Conservation (phyloP, 2,329 filamentous ascomycete species). For the Ophiostoma perfectum region DNA sequence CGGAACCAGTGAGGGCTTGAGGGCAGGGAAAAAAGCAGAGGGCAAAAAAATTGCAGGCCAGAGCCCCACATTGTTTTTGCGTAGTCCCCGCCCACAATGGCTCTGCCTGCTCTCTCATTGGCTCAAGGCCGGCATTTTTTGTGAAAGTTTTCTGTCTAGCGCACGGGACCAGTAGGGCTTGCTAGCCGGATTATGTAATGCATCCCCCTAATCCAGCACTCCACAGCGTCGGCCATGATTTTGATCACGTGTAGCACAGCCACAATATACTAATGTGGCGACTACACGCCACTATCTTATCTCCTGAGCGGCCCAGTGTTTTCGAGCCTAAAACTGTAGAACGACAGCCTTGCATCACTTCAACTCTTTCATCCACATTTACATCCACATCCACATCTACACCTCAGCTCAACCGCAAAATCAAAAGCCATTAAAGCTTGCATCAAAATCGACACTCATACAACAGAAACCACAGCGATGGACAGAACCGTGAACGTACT, state of each 20-base stretch:
- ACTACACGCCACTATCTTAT: neutral
- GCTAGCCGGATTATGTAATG: conserved; percentile 14
- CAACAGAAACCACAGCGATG: conserved; percentile 15
- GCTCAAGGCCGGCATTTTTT: conserved; percentile 21
- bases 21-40: conserved; percentile 15
- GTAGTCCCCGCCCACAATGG: conserved; percentile 1
- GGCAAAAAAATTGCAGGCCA: conserved; percentile 20
- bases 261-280: neutral
- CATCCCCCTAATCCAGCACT: too few relatives aligned
- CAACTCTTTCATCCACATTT: neutral
- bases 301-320: neutral
- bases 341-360: conserved; percentile 12
- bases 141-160: conserved; percentile 19
- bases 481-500: conserved; percentile 62
- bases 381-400: conserved; percentile 1
- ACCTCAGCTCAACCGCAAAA: neutral
- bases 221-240: neutral
- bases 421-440: neutral
- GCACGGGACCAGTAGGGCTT: conserved; percentile 28
- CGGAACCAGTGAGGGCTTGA: conserved; percentile 10
- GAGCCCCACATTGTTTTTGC: conserved; percentile 5
- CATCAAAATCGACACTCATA: neutral
- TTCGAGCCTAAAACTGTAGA: neutral
- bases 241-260: neutral
- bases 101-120: neutral